Base-by-base conservation (phyloP, 2,329 filamentous ascomycete species). In the Sclerotinia sclerotiorum region DNA sequence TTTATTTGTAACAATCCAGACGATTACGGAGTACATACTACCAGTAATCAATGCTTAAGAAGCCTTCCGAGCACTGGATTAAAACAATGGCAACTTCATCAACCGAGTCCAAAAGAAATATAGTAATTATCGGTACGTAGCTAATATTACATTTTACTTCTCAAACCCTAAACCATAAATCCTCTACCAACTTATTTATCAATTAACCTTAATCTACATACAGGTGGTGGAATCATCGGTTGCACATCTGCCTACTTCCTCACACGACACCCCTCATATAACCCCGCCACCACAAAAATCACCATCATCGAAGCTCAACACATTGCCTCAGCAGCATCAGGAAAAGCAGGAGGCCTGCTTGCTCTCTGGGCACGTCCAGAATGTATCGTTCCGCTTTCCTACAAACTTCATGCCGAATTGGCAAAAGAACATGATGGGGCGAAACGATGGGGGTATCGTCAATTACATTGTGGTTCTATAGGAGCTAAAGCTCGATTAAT, bases 331-430 rank as follows among this genome's bases (percentile, higher is more conserved):
- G 94, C 92, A 32, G 94, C 95, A 49, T 97, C 93, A 11, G 95
- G 95, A 52, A 98, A 97, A 81, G 94, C 95, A 0, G 95, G 95
- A 21, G 95, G 95, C 1, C 84, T 99, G 5, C 84, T 99, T 29
- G 95, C 90, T 0, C 83, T 94, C 21, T 98, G 94, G 93, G 95
- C 94, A 0, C 97, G 97, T 76, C 95, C 95, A 0, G 83, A 83
- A 68, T 90, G 87, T 74, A 87, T 98, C 51, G 94, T 97, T 0
- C 92, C 92, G 0, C 82, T 98, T 54, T 96, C 92, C 69, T 98
- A 93, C 79, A 85, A 84, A 60, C 83, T 98, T 21, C 95, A 98
- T 76, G 86, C 87, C 46, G 88, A 97, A 75, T 84, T 99, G 17
- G 91, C 94, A n/a, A 85, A 88, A 5, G 90, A 97, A 78, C 92